A percentile compares a stretch with the other conserved stretches of the same genome.
These are phyloP conservation scores for Effrenium voratum DNA, from an alignment of 73 alveolate genomes.

Conservation along the genomic window DNA sequence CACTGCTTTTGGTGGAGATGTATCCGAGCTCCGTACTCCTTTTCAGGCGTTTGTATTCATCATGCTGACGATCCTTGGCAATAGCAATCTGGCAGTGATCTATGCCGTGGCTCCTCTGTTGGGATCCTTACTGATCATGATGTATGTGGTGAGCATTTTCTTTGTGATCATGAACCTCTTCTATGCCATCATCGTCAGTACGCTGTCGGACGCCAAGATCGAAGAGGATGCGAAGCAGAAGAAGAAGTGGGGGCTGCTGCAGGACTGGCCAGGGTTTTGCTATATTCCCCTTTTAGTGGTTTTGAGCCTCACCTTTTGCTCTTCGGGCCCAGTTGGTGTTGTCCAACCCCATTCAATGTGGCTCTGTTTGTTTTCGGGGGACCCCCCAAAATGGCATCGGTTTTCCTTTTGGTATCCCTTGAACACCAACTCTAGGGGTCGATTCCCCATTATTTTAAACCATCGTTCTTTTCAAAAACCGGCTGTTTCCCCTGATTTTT, in stretches of 20 bases:
- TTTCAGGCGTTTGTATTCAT: constrained; percentile 81
- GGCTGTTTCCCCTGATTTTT: too few relatives aligned
- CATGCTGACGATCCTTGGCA: constrained; percentile 91
- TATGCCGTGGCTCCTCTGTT: constrained; percentile 63
- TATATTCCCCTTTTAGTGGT: too few relatives aligned
- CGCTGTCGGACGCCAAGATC: constrained; percentile 83
- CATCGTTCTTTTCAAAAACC: too few relatives aligned
- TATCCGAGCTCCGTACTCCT: constrained; percentile 57
- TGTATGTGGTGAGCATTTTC: constrained; percentile 78
- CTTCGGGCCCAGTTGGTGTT: too few relatives aligned
- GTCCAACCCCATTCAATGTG: too few relatives aligned
- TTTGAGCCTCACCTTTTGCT: too few relatives aligned
- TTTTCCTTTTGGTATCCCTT: too few relatives aligned
- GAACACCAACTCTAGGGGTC: too few relatives aligned
- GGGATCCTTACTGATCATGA: constrained; percentile 55
- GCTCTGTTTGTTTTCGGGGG: too few relatives aligned
- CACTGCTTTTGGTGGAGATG: constrained; percentile 86
- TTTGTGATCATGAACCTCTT: constrained; percentile 81
- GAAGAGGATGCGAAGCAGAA: constrained; percentile 84
- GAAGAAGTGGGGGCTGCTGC: constrained; percentile 49
- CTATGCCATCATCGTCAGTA: constrained; percentile 64
- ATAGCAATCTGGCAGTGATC: constrained; percentile 77
- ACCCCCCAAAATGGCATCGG: too few relatives aligned
- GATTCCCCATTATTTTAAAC: too few relatives aligned
- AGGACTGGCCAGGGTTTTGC: constrained; percentile 5